Conservation (phyloP, 108 stramenopile genomes). For the Pseudonitzschia pungens region DNA sequence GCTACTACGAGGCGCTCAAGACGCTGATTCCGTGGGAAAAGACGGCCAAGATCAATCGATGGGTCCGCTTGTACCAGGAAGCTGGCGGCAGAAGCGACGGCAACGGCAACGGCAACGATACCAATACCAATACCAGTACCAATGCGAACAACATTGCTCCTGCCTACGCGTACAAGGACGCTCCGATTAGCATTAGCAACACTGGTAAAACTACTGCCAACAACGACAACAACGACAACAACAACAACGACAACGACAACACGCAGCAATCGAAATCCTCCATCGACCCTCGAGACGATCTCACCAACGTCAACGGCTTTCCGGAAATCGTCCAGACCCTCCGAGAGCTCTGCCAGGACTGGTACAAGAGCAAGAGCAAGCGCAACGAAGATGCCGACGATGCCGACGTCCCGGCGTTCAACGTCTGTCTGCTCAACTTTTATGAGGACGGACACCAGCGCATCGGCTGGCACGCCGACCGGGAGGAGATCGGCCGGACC, state of each 20-base stretch:
- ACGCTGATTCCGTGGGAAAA: slow-evolving; percentile 63
- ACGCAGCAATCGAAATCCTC: not conserved
- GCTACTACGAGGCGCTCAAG: slow-evolving; percentile 45
- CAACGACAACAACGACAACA: too few relatives aligned
- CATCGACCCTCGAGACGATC: not conserved
- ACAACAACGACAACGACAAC: too few relatives aligned
- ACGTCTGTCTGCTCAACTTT: slow-evolving; percentile 73
- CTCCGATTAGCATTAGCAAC: too few relatives aligned
- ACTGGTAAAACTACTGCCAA: too few relatives aligned
- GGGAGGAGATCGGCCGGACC: slow-evolving; percentile 64
- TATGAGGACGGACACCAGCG: slow-evolving; percentile 62
- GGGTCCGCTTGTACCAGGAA: slow-evolving; percentile 48
- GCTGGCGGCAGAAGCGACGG: not conserved
- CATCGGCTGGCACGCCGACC: slow-evolving; percentile 77
- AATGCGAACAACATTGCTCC: too few relatives aligned
- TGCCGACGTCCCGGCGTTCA: slow-evolving; percentile 33
- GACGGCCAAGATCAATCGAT: slow-evolving; percentile 72
- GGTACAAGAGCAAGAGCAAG: slow-evolving; percentile 45
- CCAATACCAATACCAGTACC: too few relatives aligned
- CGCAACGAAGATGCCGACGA: slow-evolving; percentile 23
- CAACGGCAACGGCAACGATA: slow-evolving; percentile 4
- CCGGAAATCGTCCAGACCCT: slow-evolving; percentile 29
- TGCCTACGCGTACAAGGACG: slow-evolving; percentile 52
- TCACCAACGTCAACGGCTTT: slow-evolving; percentile 12
- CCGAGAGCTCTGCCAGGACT: slow-evolving; percentile 46